These are phyloP conservation scores for Sechiopsis laciniata DNA, from an alignment of 306 rosid species.

Conservation along the genomic window DNA sequence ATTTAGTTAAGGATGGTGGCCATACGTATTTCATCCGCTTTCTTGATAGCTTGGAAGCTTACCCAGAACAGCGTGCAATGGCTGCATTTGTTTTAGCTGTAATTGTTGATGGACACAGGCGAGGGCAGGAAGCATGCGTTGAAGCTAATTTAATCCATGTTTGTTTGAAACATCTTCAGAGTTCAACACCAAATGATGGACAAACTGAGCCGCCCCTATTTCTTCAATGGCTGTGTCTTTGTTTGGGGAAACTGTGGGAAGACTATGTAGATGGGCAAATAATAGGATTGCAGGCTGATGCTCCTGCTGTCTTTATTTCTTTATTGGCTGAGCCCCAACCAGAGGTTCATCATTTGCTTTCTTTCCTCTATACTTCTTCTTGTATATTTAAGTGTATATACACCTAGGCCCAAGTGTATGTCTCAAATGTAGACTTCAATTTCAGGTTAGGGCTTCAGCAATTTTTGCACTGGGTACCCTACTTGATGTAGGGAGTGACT, in stretches of 20 bases:
- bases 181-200: conserved; percentile 69
- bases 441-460: conserved; percentile 97
- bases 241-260: conserved; percentile 96
- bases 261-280: conserved; percentile 75
- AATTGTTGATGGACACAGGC: conserved; percentile 87
- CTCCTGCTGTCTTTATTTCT: conserved; percentile 60
- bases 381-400: conserved; percentile 7
- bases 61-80: conserved; percentile 94
- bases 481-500: conserved; percentile 72
- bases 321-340: conserved; percentile 81
- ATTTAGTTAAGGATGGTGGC: conserved; percentile 94
- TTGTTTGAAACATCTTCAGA: conserved; percentile 86
- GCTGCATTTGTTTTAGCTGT: conserved; percentile 98
- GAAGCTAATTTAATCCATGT: conserved; percentile 71
- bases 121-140: conserved; percentile 95
- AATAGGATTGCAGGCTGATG: conserved; percentile 74
- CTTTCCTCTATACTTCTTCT: conserved; percentile 18
- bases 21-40: conserved; percentile 86
- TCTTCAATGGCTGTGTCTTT: conserved; percentile 99
- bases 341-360: conserved; percentile 51
- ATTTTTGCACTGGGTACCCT: conserved; percentile 90
- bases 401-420: conserved; percentile 17
- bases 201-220: conserved; percentile 91
- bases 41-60: conserved; percentile 93
- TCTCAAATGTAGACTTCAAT: conserved; percentile 25